Conservation (phyloP, 2,329 filamentous ascomycete species). For the Westerdykella aurantiaca region DNA sequence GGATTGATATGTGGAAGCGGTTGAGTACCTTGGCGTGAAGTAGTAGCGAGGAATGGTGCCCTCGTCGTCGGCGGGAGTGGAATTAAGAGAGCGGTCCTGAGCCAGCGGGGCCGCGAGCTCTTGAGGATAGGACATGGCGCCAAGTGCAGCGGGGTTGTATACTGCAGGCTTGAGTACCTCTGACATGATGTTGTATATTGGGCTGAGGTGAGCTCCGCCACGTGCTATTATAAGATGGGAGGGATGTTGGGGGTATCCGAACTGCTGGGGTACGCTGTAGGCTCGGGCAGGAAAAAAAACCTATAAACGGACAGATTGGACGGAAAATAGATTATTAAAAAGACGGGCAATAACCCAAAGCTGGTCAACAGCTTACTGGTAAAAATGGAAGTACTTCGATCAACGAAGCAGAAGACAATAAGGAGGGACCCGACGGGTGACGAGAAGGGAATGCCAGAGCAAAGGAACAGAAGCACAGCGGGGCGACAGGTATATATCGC, state of each 20-base stretch:
- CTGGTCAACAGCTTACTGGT: slow-evolving; percentile 43
- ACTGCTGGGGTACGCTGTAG: slow-evolving; percentile 10
- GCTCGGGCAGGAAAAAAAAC: slow-evolving; percentile 12
- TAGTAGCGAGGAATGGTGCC: slow-evolving; percentile 31
- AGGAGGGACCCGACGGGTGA: slow-evolving; percentile 23
- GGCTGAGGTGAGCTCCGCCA: slow-evolving; percentile 34
- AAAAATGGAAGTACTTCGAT: slow-evolving; percentile 39
- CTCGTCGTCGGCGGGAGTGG: slow-evolving; percentile 55
- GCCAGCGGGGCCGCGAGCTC: slow-evolving; percentile 48
- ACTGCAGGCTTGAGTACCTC: slow-evolving; percentile 44
- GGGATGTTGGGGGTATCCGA: slow-evolving; percentile 23
- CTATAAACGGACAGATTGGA: slow-evolving; percentile 12
- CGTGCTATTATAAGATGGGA: slow-evolving; percentile 32
- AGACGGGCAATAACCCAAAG: slow-evolving; percentile 30
- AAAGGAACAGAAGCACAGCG: slow-evolving; percentile 19
- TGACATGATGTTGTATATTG: slow-evolving; percentile 41
- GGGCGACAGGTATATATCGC: slow-evolving; percentile 33
- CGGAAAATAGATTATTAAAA: slow-evolving; percentile 23
- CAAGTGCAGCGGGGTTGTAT: slow-evolving; percentile 39
- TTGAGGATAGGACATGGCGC: slow-evolving; percentile 20
- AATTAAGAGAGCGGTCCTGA: slow-evolving; percentile 56
- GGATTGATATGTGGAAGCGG: slow-evolving; percentile 25
- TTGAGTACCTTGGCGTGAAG: slow-evolving; percentile 35
- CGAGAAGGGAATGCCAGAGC: slow-evolving; percentile 33
- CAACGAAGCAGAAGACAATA: slow-evolving; percentile 37